Conservation (phyloP, 2,329 filamentous ascomycete species). For the Lecanoromycetidae sp. region DNA sequence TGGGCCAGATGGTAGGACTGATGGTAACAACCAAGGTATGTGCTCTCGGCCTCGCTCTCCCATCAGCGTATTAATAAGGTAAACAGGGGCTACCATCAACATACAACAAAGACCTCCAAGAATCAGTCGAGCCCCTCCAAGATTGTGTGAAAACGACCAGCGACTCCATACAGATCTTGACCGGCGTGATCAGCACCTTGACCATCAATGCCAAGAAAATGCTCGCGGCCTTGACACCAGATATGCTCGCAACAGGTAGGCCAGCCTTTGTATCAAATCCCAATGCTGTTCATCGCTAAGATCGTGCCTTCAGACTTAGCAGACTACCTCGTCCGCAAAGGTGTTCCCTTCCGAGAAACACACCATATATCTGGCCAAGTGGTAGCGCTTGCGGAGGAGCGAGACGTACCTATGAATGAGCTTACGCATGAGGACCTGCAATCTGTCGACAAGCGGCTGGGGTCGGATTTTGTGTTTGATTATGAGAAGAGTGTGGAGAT, state of each 20-base stretch:
- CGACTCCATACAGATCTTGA: conserved; percentile 72
- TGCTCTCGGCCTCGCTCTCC: not conserved
- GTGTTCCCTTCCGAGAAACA: conserved; percentile 65
- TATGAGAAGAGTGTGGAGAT: conserved; percentile 76
- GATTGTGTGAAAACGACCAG: conserved; percentile 71
- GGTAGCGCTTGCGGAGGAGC: conserved; percentile 59
- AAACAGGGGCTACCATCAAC: conserved; percentile 64
- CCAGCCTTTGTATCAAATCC: conserved; percentile 20
- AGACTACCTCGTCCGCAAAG: conserved; percentile 20
- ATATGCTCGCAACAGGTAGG: conserved; percentile 57
- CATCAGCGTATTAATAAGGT: conserved; percentile 5
- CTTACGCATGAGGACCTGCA: conserved; percentile 55
- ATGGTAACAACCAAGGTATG: conserved; percentile 47
- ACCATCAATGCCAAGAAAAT: conserved; percentile 61
- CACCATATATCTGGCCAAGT: conserved; percentile 65
- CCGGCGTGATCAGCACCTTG: conserved; percentile 65
- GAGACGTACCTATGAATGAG: conserved; percentile 56
- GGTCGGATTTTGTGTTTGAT: conserved; percentile 61
- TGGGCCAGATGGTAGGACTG: conserved; percentile 70
- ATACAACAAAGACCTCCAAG: conserved; percentile 90
- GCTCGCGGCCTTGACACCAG: conserved; percentile 63
- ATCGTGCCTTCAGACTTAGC: conserved; percentile 6
- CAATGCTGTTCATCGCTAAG: not conserved
- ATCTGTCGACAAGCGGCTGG: conserved; percentile 56
- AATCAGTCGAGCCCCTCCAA: conserved; percentile 73